Percentiles rank a stretch among this genome's conserved stretches.
These are phyloP conservation scores for Kregervanrija pseudodelftensis DNA, from an alignment of 805 yeast species.

Conservation along the genomic window DNA sequence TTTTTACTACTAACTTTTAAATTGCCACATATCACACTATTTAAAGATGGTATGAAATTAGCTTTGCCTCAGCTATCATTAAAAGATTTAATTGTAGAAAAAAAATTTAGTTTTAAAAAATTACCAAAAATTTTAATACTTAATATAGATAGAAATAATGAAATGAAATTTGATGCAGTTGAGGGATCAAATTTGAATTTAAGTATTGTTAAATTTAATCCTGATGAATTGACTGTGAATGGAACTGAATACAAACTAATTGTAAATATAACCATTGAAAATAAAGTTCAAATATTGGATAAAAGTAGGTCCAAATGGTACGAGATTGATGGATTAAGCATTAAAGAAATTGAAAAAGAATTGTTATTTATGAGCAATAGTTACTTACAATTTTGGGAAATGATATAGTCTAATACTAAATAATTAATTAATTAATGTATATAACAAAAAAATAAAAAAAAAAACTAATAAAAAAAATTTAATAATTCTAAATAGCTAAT, in stretches of 20 bases:
- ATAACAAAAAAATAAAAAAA: neutral
- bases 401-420: neutral
- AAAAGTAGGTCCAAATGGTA: conserved; percentile 43
- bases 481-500: conserved; percentile 66
- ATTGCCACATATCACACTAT: conserved; percentile 51
- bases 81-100: conserved; percentile 35
- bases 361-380: conserved; percentile 55
- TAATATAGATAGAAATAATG: conserved; percentile 46
- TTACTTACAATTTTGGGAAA: conserved; percentile 63
- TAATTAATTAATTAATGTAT: neutral
- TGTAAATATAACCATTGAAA: conserved; percentile 40
- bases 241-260: conserved; percentile 34
- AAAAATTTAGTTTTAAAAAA: conserved; percentile 31
- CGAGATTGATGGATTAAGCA: conserved; percentile 46
- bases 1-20: conserved; percentile 55
- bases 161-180: conserved; percentile 24
- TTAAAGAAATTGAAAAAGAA: conserved; percentile 44
- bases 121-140: conserved; percentile 51
- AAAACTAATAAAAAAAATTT: neutral
- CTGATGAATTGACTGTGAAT: conserved; percentile 23
- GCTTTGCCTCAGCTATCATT: conserved; percentile 48
- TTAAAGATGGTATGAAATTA: conserved; percentile 38
- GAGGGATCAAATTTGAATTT: conserved; percentile 41
- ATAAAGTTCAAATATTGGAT: conserved; percentile 45
- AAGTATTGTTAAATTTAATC: conserved; percentile 57